phyloP scores from a whole-genome alignment of 345 rosid genomes.

The Reutealis trisperma region DNA sequence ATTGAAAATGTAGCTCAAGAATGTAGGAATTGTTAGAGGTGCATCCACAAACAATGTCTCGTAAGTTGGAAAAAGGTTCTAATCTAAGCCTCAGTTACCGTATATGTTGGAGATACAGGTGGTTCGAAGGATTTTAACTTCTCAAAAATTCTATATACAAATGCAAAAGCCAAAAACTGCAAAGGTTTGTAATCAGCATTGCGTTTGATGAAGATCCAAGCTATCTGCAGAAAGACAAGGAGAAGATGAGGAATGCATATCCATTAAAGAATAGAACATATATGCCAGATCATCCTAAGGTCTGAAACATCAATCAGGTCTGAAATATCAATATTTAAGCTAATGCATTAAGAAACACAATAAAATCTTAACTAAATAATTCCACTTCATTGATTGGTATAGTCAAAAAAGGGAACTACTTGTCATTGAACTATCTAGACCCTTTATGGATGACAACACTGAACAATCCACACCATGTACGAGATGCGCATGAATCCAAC shows the following conservation, averaged over 20 bases:
- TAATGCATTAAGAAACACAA: neutral
- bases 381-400: neutral
- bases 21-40: neutral
- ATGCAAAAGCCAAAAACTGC: constrained; percentile 91
- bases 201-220: constrained; percentile 77
- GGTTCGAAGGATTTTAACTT: constrained; percentile 84
- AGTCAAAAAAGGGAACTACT: neutral
- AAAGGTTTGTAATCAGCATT: constrained; percentile 85
- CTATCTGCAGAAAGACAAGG: constrained; percentile 53
- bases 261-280: neutral
- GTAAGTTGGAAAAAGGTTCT: neutral
- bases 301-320: constrained; percentile 1
- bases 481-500: too few species aligned
- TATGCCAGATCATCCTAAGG: neutral
- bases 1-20: constrained; percentile 16
- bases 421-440: neutral
- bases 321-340: constrained; percentile 1
- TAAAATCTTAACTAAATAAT: neutral
- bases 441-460: neutral
- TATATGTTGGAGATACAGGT: constrained; percentile 65
- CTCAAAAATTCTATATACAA: constrained; percentile 87
- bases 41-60: neutral
- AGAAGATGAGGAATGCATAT: constrained; percentile 6
- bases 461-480: neutral
- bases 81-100: constrained; percentile 43